These are phyloP conservation scores for Globisporangium nunn DNA, from an alignment of 352 stramenopile genomes.

Conservation along the genomic window DNA sequence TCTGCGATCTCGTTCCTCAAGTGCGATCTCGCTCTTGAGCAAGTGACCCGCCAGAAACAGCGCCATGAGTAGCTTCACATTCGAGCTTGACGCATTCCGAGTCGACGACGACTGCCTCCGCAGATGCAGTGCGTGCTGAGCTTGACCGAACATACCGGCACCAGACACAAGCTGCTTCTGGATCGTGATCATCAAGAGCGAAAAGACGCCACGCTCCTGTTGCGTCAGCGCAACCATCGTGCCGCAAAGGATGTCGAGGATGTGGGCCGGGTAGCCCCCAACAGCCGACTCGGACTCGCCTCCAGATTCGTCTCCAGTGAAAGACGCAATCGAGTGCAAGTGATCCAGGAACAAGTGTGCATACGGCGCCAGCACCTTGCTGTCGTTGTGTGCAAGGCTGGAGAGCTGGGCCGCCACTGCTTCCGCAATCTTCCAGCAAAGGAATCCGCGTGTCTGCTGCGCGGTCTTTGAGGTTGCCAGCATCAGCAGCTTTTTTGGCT, in stretches of 20 bases:
- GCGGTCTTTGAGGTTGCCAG: constrained; percentile 27
- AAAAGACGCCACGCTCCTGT: constrained; percentile 59
- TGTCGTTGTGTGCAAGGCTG: constrained; percentile 30
- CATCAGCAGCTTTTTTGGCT: constrained; percentile 52
- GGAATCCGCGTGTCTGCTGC: constrained; percentile 21
- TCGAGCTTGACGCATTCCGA: constrained; percentile 17
- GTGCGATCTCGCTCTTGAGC: constrained; percentile 40
- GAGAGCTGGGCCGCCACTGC: constrained; percentile 41
- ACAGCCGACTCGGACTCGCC: constrained; percentile 7
- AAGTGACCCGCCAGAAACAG: constrained; percentile 68
- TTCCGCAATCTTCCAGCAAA: constrained; percentile 65
- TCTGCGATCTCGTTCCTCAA: constrained; percentile 51
- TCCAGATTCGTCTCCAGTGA: constrained; percentile 15
- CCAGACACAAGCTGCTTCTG: constrained; percentile 71
- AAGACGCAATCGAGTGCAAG: constrained; percentile 55
- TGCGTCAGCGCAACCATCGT: constrained; percentile 65
- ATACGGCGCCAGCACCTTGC: constrained; percentile 36
- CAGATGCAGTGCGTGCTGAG: constrained; percentile 14
- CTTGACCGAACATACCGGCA: constrained; percentile 11
- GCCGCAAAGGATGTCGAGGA: constrained; percentile 58
- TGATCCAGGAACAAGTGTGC: constrained; percentile 76
- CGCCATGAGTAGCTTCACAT: constrained; percentile 75
- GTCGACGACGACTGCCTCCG: constrained; percentile 10
- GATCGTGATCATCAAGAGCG: constrained; percentile 80
- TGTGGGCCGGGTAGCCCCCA: constrained; percentile 42